Evolutionary conservation across 2,329 filamentous ascomycete species (phyloP), one percentile per base, ranked within the genome.

Genomic region (Rutstroemia sp.): DNA sequence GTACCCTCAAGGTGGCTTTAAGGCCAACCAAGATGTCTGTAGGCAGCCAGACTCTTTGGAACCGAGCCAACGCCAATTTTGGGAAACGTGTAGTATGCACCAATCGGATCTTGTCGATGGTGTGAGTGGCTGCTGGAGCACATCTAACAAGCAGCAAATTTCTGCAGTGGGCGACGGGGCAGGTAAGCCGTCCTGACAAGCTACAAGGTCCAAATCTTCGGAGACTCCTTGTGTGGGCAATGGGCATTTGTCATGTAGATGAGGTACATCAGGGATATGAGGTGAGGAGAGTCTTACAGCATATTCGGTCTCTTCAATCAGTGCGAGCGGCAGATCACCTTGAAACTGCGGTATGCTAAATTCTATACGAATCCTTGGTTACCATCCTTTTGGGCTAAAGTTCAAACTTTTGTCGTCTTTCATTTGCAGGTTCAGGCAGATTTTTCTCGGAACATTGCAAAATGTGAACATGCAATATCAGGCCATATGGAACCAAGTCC

Each of bases 81-180:
- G 44, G 51, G n/a, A 17, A 48, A 41, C 21, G 19, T 30, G 6
- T 19, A 19, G 17, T 21, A 27, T 48, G 34, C 44, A 17, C 51
- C 51, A 48, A 54, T 54, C 44, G 34, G 42, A 41, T 48, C 51
- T 39, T 39, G 17, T 16, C 27, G 23, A 16, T 17, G 4, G 34
- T 30, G n/a, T 48, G 16, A 34, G 34, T 48, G 51, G 12, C 34
- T 30, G 47, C 27, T 47, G 23, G 27, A 48, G 17, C 17, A 30
- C 34, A 27, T 39, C 44, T 34, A 23, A 27, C 47, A 21, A 30
- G 34, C 51, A 54, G 51, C 44, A 44, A 19, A 27, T 34, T 38
- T 54, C 51, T 54, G 23, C 51, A 48, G 48, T 30, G 27, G 23
- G 48, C 17, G 30, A 44, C 44, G 23, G 51, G 30, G 42, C 42